These are phyloP conservation scores for Gynostemma pentaphyllum DNA, from an alignment of 306 rosid species.

Conservation along the genomic window DNA sequence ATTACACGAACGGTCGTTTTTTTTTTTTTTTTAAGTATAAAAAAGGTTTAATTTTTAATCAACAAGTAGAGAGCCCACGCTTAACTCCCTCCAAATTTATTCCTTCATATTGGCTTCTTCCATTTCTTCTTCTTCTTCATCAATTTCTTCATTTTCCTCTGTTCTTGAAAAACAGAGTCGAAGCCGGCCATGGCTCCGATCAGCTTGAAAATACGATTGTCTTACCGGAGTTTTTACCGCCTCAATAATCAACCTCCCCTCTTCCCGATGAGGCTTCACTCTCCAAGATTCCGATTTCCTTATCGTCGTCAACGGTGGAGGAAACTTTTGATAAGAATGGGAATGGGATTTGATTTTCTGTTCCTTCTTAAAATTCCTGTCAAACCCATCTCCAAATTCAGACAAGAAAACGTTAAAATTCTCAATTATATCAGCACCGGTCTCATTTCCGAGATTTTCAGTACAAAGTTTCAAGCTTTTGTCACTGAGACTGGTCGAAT, in stretches of 20 bases:
- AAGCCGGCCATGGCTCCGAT: conserved; percentile 77
- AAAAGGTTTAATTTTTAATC: too few species aligned
- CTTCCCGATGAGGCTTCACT: conserved; percentile 60
- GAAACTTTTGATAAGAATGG: conserved; percentile 25
- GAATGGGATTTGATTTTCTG: conserved; percentile 16
- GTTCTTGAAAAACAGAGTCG: conserved; percentile 39
- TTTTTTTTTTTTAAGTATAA: too few species aligned
- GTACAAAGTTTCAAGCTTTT: conserved; percentile 71
- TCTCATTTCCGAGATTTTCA: conserved; percentile 75
- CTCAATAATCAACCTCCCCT: conserved; percentile 60
- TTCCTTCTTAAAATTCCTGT: conserved; percentile 17
- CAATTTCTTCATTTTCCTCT: conserved; percentile 19
- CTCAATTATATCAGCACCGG: conserved; percentile 54
- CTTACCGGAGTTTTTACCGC: conserved; percentile 42
- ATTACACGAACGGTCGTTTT: too few species aligned
- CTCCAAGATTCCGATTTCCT: conserved; percentile 49
- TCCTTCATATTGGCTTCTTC: background rate
- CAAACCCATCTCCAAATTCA: background rate
- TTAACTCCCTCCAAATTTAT: conserved; percentile 1
- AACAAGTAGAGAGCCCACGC: too few species aligned
- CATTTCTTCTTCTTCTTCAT: conserved; percentile 7
- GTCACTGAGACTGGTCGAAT: conserved; percentile 27
- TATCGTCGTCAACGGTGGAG: conserved; percentile 95
- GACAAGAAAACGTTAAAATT: conserved; percentile 30
- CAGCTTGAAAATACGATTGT: conserved; percentile 41